These are phyloP conservation scores for Rhynchosporium secalis DNA, from an alignment of 2,329 filamentous ascomycete species.

Conservation along the genomic window DNA sequence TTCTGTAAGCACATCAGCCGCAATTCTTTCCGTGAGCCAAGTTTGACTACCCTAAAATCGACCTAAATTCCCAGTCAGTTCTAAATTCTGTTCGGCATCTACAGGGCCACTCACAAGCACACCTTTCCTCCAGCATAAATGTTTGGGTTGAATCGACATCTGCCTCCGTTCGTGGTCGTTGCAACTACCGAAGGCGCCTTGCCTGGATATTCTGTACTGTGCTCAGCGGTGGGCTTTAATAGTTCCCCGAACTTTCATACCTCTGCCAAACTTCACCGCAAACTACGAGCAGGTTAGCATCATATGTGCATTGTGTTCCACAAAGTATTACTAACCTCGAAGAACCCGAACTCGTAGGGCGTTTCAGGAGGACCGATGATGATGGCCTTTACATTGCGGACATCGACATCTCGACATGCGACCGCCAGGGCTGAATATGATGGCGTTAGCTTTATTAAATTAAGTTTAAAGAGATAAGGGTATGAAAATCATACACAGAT, in stretches of 20 bases:
- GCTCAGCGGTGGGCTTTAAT: slow-evolving; percentile 11
- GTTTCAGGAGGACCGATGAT: slow-evolving; percentile 93
- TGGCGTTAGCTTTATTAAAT: slow-evolving; percentile 26
- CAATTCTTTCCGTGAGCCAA: background rate
- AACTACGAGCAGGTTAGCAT: slow-evolving; percentile 56
- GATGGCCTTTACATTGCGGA: slow-evolving; percentile 81
- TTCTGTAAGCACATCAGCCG: slow-evolving; percentile 54
- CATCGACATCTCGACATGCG: slow-evolving; percentile 82
- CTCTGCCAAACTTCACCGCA: slow-evolving; percentile 71
- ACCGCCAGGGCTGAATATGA: slow-evolving; percentile 71
- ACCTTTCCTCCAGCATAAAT: slow-evolving; percentile 92
- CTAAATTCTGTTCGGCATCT: background rate
- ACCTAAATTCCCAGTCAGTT: slow-evolving; percentile 52
- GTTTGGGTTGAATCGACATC: slow-evolving; percentile 93
- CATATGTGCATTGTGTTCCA: slow-evolving; percentile 7
- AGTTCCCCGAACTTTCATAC: slow-evolving; percentile 46
- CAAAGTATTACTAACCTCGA: slow-evolving; percentile 63
- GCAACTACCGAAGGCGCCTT: slow-evolving; percentile 63
- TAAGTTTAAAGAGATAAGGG: background rate
- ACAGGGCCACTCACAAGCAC: slow-evolving; percentile 67
- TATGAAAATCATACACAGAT: slow-evolving; percentile 66
- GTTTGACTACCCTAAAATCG: slow-evolving; percentile 72
- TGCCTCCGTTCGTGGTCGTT: slow-evolving; percentile 84
- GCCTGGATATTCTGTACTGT: slow-evolving; percentile 71
- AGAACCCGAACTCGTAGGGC: slow-evolving; percentile 96